A percentile compares a stretch with the other conserved stretches of the same genome.
phyloP scores from a whole-genome alignment of 177 flowering plant species.

The Vitis hybrid region DNA sequence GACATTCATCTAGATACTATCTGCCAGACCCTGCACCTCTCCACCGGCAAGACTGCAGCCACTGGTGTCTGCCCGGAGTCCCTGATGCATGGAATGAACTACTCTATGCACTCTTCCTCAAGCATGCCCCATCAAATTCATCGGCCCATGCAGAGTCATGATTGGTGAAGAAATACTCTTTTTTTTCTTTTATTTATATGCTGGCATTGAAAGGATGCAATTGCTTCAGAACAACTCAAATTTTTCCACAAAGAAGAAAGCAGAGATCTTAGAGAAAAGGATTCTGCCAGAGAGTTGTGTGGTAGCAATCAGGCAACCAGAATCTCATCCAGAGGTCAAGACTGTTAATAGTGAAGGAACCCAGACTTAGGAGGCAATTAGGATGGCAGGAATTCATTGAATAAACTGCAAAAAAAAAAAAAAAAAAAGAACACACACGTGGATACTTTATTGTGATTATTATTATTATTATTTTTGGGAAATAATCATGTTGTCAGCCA shows the following conservation, averaged over 20 bases:
- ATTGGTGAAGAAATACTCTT: constrained; percentile 4
- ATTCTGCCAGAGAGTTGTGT: background rate
- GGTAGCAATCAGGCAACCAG: too few relatives aligned
- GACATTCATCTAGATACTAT: constrained; percentile 85
- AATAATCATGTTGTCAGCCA: too few relatives aligned
- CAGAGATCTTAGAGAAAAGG: background rate
- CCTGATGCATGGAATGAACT: constrained; percentile 95
- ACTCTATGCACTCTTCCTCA: constrained; percentile 66
- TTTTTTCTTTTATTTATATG: background rate
- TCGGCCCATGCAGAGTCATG: constrained; percentile 24
- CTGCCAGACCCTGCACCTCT: constrained; percentile 57
- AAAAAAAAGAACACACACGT: background rate
- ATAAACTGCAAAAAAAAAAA: background rate
- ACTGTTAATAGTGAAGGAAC: background rate
- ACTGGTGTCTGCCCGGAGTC: constrained; percentile 98
- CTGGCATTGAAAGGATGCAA: background rate
- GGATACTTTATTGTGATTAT: too few relatives aligned
- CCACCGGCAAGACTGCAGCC: constrained; percentile 94
- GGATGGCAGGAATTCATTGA: constrained; percentile 1
- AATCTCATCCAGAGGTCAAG: background rate
- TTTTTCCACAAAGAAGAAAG: background rate
- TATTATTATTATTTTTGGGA: background rate
- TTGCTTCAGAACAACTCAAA: background rate
- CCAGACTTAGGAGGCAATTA: background rate
- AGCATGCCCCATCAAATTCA: constrained; percentile 32